phyloP scores from a whole-genome alignment of 2,329 filamentous ascomycete genomes.

The Monilinia laxa region DNA sequence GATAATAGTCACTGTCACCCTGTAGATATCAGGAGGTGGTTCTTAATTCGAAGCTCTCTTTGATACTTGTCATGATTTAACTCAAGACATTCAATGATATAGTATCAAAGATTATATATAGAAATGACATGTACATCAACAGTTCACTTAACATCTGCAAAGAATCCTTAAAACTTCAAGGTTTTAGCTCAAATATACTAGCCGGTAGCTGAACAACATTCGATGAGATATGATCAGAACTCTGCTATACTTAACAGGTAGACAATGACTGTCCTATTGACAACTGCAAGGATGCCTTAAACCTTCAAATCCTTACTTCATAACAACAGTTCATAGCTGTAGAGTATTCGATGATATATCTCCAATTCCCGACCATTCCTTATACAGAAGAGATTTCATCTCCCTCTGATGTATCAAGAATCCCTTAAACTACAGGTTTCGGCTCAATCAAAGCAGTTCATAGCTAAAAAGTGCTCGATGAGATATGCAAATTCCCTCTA shows the following conservation, averaged over 20 bases:
- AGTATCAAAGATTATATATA: background rate
- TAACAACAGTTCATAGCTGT: background rate
- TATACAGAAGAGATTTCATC: background rate
- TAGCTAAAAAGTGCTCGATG: background rate
- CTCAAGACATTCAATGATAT: background rate
- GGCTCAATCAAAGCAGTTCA: background rate
- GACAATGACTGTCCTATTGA: background rate
- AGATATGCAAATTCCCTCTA: too few species aligned
- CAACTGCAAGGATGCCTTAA: background rate
- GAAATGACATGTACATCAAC: background rate
- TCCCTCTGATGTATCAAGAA: too few species aligned
- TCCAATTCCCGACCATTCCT: too few species aligned
- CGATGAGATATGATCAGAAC: too few species aligned
- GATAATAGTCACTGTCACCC: background rate
- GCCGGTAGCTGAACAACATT: background rate
- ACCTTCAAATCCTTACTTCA: background rate
- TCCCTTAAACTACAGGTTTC: fast-evolving
- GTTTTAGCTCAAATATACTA: fast-evolving
- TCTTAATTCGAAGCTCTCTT: background rate
- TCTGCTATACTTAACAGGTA: background rate
- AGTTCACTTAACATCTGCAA: background rate
- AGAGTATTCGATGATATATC: background rate
- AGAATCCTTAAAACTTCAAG: background rate
- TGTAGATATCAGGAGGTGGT: background rate
- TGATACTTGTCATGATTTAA: background rate